Conservation (phyloP, 257 asterid species). For the Solanum arcanum region DNA sequence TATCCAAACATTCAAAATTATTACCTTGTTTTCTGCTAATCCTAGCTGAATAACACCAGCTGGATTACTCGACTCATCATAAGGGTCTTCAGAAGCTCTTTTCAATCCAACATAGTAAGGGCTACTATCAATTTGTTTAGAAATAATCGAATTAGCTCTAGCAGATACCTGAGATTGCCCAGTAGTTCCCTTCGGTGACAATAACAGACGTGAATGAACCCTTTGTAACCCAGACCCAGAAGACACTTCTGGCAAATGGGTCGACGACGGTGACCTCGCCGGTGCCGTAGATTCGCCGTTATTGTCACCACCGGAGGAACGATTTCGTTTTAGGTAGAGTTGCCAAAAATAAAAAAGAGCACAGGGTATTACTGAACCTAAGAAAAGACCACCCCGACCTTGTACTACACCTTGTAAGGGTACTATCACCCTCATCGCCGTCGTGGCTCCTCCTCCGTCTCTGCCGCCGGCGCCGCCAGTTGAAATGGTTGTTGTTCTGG, state of each 20-base stretch:
- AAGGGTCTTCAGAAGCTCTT: conserved; percentile 38
- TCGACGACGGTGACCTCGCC: conserved; percentile 11
- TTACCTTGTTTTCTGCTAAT: conserved; percentile 45
- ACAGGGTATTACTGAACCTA: conserved; percentile 58
- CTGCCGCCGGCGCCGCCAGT: conserved; percentile 20
- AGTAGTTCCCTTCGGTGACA: conserved; percentile 34
- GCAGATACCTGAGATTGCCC: conserved; percentile 34
- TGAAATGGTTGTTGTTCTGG: conserved; percentile 8
- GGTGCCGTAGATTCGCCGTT: conserved; percentile 6
- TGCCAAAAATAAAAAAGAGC: conserved; percentile 65
- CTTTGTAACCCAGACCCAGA: conserved; percentile 28
- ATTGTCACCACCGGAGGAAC: conserved; percentile 7
- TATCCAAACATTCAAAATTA: not conserved
- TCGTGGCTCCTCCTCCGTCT: conserved; percentile 17
- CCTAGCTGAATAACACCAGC: conserved; percentile 55
- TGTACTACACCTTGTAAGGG: conserved; percentile 64
- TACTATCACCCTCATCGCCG: conserved; percentile 71
- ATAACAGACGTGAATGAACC: conserved; percentile 35
- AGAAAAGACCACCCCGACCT: conserved; percentile 59
- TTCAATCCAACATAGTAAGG: conserved; percentile 29
- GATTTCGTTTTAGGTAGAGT: conserved; percentile 38
- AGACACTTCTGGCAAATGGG: conserved; percentile 15
- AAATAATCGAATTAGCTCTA: conserved; percentile 28
- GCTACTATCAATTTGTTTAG: conserved; percentile 26
- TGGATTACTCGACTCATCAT: conserved; percentile 32